phyloP scores from a whole-genome alignment of 148 eudicot genomes.

The Cornus kousa region DNA sequence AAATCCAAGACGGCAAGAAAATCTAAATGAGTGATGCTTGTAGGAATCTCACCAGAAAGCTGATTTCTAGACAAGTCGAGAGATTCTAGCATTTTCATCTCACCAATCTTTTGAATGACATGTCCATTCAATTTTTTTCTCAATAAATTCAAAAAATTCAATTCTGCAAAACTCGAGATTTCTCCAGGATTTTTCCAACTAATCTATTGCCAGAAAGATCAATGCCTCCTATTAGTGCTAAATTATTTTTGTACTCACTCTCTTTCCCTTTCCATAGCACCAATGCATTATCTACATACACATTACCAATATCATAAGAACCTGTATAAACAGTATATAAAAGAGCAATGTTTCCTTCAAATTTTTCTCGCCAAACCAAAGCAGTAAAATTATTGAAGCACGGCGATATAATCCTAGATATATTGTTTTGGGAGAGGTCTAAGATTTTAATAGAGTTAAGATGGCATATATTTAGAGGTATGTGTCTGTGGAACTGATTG shows the following conservation, averaged over 20 bases:
- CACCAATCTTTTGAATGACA: constrained; percentile 29
- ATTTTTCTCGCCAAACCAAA: background rate
- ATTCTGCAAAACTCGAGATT: constrained; percentile 15
- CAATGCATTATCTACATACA: constrained; percentile 5
- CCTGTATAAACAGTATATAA: no score
- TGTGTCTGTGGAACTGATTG: constrained; percentile 21
- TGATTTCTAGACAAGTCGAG: constrained; percentile 34
- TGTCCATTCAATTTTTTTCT: constrained; percentile 30
- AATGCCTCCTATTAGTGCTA: constrained; percentile 23
- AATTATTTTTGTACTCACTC: constrained; percentile 16
- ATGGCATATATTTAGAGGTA: constrained; percentile 23
- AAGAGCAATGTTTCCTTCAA: background rate
- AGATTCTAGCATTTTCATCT: constrained; percentile 17
- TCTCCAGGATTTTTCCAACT: constrained; percentile 28
- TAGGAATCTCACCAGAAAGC: constrained; percentile 34
- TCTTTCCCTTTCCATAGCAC: constrained; percentile 22
- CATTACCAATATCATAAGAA: no score
- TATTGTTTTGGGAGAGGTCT: constrained; percentile 24
- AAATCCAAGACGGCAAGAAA: constrained; percentile 28
- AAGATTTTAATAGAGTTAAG: constrained; percentile 14
- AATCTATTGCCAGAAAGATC: constrained; percentile 36
- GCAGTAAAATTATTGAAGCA: constrained; percentile 18
- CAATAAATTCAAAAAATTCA: constrained; percentile 33
- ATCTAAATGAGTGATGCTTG: constrained; percentile 22
- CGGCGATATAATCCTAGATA: constrained; percentile 19